Evolutionary conservation across 164 flowering plant genomes (phyloP), one percentile per base, ranked within the genome.

Genomic region (Berberis vulgaris): DNA sequence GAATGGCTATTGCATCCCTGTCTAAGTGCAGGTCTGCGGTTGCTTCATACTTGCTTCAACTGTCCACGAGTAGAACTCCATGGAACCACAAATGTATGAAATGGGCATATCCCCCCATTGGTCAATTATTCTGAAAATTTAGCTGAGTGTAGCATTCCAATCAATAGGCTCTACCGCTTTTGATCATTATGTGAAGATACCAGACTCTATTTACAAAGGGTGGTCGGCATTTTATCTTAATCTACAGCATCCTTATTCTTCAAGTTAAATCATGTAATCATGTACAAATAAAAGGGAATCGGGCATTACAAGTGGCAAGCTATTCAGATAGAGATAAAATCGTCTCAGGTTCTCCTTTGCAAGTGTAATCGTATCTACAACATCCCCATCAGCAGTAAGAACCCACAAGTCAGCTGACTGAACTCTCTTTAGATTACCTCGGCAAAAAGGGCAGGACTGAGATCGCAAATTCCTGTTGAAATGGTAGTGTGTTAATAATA

Each of bases 361-460:
- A 47, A 93, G 74, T 61, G 78, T 78, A 11, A 57, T 46, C 1
- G 76, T 55, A 65, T 93, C 95, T 38, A 86, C 71, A 47, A 85
- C 80, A 55, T 93, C 92, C n/a, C 54, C 43, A 50, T 65, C 71
- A 50, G 84, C 69, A 2, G 80, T 86, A 26, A 87, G 81, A 72
- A 87, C 84, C 96, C 97, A 94, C 49, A 94, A 72, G 65, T 94
- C 96, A 39, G 57, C 60, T 7, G 91, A 81, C 56, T 66, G 71
- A 7, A 88, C 84, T 70, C 82, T 76, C 73, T 77, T 84, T 40
- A 93, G 63, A 78, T 81, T 86, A 62, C 80, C 85, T 40, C 96
- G 85, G 62, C 96, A 91, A 70, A 88, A 94, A 38, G 97, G 98
- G 80, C 97, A 94, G 49, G 97, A 83, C 67, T 78, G 76, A 11